Evolutionary conservation across 139 green algal genomes (phyloP), one percentile per base, ranked within the genome.

Genomic region (Haematococcus lacustris): DNA sequence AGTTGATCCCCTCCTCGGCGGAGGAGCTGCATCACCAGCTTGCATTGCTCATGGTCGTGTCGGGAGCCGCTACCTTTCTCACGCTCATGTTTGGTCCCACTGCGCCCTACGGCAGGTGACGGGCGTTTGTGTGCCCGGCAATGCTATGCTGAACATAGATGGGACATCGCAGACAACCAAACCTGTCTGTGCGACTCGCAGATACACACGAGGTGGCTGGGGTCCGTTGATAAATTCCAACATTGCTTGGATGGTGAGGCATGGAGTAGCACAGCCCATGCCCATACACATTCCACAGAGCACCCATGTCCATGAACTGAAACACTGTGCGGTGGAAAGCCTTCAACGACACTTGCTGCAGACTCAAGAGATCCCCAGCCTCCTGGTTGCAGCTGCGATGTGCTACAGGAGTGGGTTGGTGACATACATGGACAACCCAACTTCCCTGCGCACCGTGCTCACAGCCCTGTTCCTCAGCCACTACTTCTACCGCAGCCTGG

Each of bases 401-500:
- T 74, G 6, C n/a, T 74, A 25, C 28, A 64, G 28, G n/a, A 57
- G 53, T 32, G 71, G 57, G 0, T 0, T 47, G 0, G 1, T 34
- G 1, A 68, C 26, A 37, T 68, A 69, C 61, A 23, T 53, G 0
- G 4, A 60, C 1, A 53, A 61, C 26, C 66, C 53, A 33, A 13
- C 30, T 32, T 63, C 40, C 30, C 28, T 61, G 32, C 47, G 67
- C 33, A 72, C 67, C 43, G n/a, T 75, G 25, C 78, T 84, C 1
- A 32, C 68, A 0, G 57, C n/a, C 0, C 50, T 74, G 1, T 89
- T 89, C 67, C 59, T 82, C 23, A 21, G 28, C n/a, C 84, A 89
- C 62, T 89, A 89, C 77, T 28, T 60, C 23, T 80, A 89, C 72
- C 74, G 81, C 32, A 35, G 32, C 40, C 41, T 93, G 13, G 66